Evolutionary conservation across 2,329 filamentous ascomycete species (phyloP).

Genomic region (Botrytis porri): DNA sequence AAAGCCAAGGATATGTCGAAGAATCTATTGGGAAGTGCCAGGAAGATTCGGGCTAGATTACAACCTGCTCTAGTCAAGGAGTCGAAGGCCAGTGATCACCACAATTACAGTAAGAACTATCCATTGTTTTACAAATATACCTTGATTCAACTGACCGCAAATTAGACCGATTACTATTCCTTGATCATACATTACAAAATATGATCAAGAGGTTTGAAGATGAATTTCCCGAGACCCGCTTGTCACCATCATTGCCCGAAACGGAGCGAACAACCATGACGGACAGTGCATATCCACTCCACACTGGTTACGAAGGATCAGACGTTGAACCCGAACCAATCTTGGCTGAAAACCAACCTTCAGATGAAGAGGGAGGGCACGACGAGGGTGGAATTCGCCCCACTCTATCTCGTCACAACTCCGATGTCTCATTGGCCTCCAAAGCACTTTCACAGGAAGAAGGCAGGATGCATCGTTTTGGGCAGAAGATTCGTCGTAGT

Average conservation of each 20-base stretch:
- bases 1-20: conserved; percentile 93
- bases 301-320: conserved; percentile 24
- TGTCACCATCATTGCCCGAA: conserved; percentile 30
- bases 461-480: conserved; percentile 66
- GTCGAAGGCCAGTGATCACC: conserved; percentile 65
- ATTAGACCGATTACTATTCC: conserved; percentile 72
- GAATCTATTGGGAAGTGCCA: conserved; percentile 78
- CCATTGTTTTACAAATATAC: background rate
- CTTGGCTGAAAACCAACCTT: conserved; percentile 34
- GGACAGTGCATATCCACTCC: conserved; percentile 18
- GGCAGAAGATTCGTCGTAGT: conserved; percentile 63
- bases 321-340: conserved; percentile 28
- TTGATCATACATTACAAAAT: conserved; percentile 81
- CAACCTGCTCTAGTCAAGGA: conserved; percentile 81
- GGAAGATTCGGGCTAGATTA: conserved; percentile 80
- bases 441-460: conserved; percentile 65
- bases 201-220: conserved; percentile 97
- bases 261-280: background rate
- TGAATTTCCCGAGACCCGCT: conserved; percentile 85
- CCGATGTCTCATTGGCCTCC: conserved; percentile 65
- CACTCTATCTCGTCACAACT: conserved; percentile 55
- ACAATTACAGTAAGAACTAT: conserved; percentile 67
- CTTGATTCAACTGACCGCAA: conserved; percentile 6
- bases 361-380: conserved; percentile 42
- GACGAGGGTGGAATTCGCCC: conserved; percentile 42